A percentile compares a stretch with the other conserved stretches of the same genome.
These are phyloP conservation scores for Tetrapisispora pingtungensis DNA, from an alignment of 805 yeast genomes.

Conservation along the genomic window DNA sequence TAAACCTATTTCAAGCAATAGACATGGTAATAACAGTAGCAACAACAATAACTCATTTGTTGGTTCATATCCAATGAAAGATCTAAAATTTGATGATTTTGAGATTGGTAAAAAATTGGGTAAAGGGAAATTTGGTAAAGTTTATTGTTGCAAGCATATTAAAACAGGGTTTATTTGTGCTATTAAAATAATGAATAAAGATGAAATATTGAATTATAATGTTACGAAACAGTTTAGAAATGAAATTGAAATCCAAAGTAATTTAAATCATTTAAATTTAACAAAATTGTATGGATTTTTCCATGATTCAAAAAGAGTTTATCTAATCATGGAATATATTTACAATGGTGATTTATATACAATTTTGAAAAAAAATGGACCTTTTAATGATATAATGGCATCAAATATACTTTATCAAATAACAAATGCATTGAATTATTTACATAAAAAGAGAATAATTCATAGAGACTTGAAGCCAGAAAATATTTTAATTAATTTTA, in stretches of 20 bases:
- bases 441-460: constrained; percentile 71
- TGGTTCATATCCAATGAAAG: constrained; percentile 2
- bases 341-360: constrained; percentile 81
- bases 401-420: constrained; percentile 75
- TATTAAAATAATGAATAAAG: constrained; percentile 80
- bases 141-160: constrained; percentile 77
- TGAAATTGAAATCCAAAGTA: constrained; percentile 85
- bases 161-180: constrained; percentile 76
- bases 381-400: constrained; percentile 66
- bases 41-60: not conserved
- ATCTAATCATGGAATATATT: constrained; percentile 75
- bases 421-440: constrained; percentile 64
- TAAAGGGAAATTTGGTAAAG: constrained; percentile 88
- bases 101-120: constrained; percentile 84
- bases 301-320: constrained; percentile 70
- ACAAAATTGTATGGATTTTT: constrained; percentile 79
- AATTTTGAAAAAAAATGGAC: constrained; percentile 45
- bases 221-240: constrained; percentile 80
- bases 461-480: constrained; percentile 95
- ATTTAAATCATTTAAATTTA: constrained; percentile 67
- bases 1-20: not conserved
- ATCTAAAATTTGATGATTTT: constrained; percentile 41
- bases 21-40: not conserved
- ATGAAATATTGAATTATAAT: constrained; percentile 61
- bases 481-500: constrained; percentile 67